phyloP scores from a whole-genome alignment of 345 rosid species.

The Toxicodendron radicans region DNA sequence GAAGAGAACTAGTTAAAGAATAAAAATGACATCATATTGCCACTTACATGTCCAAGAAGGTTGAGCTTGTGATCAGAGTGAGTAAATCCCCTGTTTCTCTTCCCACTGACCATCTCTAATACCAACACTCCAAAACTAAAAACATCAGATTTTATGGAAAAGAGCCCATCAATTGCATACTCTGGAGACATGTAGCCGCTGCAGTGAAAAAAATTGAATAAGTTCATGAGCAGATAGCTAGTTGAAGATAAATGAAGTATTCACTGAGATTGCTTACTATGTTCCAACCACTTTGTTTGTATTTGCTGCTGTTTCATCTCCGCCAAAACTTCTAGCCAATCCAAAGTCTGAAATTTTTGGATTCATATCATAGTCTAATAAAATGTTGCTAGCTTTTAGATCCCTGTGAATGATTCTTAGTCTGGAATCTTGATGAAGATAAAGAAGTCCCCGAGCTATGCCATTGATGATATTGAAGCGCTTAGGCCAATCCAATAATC shows the following conservation, averaged over 20 bases:
- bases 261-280: slow-evolving; percentile 25
- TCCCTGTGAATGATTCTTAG: slow-evolving; percentile 28
- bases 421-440: slow-evolving; percentile 37
- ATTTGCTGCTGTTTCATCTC: slow-evolving; percentile 37
- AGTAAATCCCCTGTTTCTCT: slow-evolving; percentile 25
- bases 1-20: background rate
- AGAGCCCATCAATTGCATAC: slow-evolving; percentile 25
- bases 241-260: background rate
- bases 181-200: slow-evolving; percentile 38
- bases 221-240: background rate
- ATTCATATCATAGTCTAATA: slow-evolving; percentile 36
- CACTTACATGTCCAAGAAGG: slow-evolving; percentile 24
- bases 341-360: slow-evolving; percentile 56
- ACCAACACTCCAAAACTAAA: slow-evolving; percentile 37
- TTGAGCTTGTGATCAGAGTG: slow-evolving; percentile 23
- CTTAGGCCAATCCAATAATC: slow-evolving; percentile 13
- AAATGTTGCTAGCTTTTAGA: slow-evolving; percentile 44
- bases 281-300: slow-evolving; percentile 46
- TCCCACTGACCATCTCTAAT: slow-evolving; percentile 32
- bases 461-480: slow-evolving; percentile 23
- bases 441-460: slow-evolving; percentile 26
- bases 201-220: background rate
- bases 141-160: slow-evolving; percentile 37
- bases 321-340: slow-evolving; percentile 41
- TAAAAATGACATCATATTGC: background rate